Evolutionary conservation across 768 basidiomycete genomes (phyloP), one percentile per base, ranked within the genome.

Genomic region (Auricularia auricula-judae): DNA sequence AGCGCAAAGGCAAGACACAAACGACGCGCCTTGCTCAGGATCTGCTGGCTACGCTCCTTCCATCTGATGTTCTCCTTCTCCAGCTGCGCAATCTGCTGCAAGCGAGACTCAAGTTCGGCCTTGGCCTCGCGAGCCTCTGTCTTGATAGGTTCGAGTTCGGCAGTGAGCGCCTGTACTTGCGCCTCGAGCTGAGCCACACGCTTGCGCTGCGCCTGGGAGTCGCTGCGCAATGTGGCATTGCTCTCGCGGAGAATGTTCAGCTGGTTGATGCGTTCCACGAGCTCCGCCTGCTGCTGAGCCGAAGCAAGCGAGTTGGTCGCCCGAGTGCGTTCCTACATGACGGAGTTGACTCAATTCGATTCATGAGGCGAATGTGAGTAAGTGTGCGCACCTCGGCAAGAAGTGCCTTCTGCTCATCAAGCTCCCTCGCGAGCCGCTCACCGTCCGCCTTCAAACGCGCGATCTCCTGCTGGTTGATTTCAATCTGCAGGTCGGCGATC

Each of bases 241-340:
- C 91, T 93, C 74, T 95, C 92, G 43, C 91, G 84, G 2, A 94
- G 76, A 63, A 95, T 82, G 64, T 91, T 93, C 66, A 92, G 80
- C 67, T 93, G 89, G 67, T 91, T 89, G 74, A 93, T 93, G 66
- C 88, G 82, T 73, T 93, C 90, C 61, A 94, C 77, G 62, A 94
- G 83, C 71, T 93, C 91, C 16, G 85, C 83, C 66, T 94, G 93
- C 68, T 93, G 89, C 2, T 87, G 80, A 39, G 88, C 85, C 1
- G 88, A 89, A 0, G 86, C 79, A 5, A 87, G 84, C 18, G 82
- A 79, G 69, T 88, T 82, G 4, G 88, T 81, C 2, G 88, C 88
- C 62, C 84, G 84, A 69, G 91, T 89, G 18, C 92, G 87, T 73
- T 94, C 92, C 90, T 93, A 66, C 62, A 18, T 29, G 29, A 29